Evolutionary conservation across 352 stramenopile genomes (phyloP).

Genomic region (Globisporangium lucens): DNA sequence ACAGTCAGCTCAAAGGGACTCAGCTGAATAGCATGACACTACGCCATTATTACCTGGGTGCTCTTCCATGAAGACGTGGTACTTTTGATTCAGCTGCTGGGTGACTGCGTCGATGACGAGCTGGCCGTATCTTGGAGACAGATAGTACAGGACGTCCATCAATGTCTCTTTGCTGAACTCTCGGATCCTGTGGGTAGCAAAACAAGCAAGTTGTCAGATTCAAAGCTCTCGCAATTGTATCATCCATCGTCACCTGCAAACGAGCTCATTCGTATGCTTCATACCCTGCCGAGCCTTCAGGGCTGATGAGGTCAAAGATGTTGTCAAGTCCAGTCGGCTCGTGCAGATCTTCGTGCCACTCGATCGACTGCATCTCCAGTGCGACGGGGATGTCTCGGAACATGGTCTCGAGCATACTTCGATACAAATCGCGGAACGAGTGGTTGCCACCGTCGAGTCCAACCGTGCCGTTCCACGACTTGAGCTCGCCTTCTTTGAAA

Average conservation of each 20-base stretch:
- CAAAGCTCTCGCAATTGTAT: not conserved
- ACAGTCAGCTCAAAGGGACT: not conserved
- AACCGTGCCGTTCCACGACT: conserved; percentile 71
- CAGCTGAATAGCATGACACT: not conserved
- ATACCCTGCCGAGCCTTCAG: conserved; percentile 69
- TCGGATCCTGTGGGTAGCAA: conserved; percentile 55
- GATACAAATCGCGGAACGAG: conserved; percentile 75
- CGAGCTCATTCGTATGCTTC: not conserved
- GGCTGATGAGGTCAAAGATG: conserved; percentile 82
- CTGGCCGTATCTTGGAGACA: conserved; percentile 88
- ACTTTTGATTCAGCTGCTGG: conserved; percentile 87
- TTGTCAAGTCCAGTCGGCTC: conserved; percentile 81
- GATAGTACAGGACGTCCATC: conserved; percentile 94
- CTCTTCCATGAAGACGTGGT: conserved; percentile 87
- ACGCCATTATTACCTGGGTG: conserved; percentile 47
- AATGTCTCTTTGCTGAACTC: conserved; percentile 94
- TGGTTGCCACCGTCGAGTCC: conserved; percentile 78
- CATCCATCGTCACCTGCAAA: not conserved
- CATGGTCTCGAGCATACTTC: conserved; percentile 69
- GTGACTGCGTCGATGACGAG: conserved; percentile 91
- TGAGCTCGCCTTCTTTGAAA: conserved; percentile 81
- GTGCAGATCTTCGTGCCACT: conserved; percentile 89
- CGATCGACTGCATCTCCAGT: conserved; percentile 87
- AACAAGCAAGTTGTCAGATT: not conserved
- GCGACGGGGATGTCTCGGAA: conserved; percentile 80